Percentiles rank a stretch among this genome's conserved stretches.
Conservation (phyloP, 140 eudicot species). For the Bidens hawaiensis region DNA sequence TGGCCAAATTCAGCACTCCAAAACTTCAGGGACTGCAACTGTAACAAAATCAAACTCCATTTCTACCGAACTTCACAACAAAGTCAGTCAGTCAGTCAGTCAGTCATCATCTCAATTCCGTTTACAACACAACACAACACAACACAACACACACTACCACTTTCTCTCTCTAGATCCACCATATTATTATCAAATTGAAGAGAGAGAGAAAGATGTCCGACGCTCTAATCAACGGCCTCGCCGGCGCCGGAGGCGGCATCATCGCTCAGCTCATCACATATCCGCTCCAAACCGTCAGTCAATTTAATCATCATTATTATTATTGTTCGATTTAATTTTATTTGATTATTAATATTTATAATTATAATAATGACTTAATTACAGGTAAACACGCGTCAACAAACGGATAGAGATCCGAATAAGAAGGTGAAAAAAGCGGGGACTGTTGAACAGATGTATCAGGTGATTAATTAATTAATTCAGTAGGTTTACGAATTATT, state of each 20-base stretch:
- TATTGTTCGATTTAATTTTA: too few relatives aligned
- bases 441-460: conserved; percentile 66
- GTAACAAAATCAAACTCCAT: conserved; percentile 7
- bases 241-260: conserved; percentile 99
- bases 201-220: conserved; percentile 59
- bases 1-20: conserved; percentile 8
- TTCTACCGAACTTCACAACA: conserved; percentile 10
- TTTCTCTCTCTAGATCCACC: conserved; percentile 42
- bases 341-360: too few relatives aligned
- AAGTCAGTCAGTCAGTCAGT: conserved; percentile 3
- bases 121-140: conserved; percentile 21
- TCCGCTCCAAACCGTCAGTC: conserved; percentile 84
- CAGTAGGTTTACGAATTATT: background rate
- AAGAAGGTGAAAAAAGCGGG: conserved; percentile 54
- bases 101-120: conserved; percentile 16
- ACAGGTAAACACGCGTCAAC: conserved; percentile 96
- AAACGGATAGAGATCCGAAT: conserved; percentile 79
- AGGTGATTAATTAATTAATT: conserved; percentile 32
- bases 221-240: conserved; percentile 89
- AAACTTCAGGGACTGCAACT: conserved; percentile 4
- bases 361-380: background rate
- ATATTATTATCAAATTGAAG: background rate
- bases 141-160: conserved; percentile 15
- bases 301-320: background rate
- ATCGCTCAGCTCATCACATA: conserved; percentile 98